Conservation (phyloP, 2,329 filamentous ascomycete genomes). For the Diaporthe capsici region DNA sequence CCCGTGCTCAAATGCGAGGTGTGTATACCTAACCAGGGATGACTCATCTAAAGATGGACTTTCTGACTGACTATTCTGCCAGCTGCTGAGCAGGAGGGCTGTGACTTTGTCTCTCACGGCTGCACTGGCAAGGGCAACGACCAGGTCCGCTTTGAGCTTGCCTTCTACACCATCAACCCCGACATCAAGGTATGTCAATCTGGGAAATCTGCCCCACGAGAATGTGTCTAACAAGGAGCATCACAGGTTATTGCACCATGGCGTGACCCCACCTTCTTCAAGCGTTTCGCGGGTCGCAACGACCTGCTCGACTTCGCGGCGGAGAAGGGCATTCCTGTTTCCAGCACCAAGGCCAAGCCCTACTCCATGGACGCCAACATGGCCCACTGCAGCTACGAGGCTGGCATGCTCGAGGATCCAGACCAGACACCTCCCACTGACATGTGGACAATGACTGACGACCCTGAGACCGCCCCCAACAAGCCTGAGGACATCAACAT, state of each 20-base stretch:
- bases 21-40: background rate
- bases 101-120: constrained; percentile 65
- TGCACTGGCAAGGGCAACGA: constrained; percentile 68
- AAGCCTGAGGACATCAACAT: constrained; percentile 79
- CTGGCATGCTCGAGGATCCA: constrained; percentile 78
- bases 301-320: constrained; percentile 81
- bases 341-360: constrained; percentile 75
- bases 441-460: constrained; percentile 84
- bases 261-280: constrained; percentile 78
- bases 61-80: constrained; percentile 45
- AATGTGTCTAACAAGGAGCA: background rate
- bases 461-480: constrained; percentile 79
- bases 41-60: background rate
- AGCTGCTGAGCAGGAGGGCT: constrained; percentile 74
- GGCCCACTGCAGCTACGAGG: constrained; percentile 78
- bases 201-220: background rate
- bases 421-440: constrained; percentile 77
- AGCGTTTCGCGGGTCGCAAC: constrained; percentile 76
- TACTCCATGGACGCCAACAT: constrained; percentile 63
- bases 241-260: constrained; percentile 76
- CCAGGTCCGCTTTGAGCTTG: constrained; percentile 74
- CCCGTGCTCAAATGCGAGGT: constrained; percentile 70
- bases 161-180: constrained; percentile 63
- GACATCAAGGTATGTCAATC: constrained; percentile 66
- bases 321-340: constrained; percentile 77